A percentile compares a stretch with the other conserved stretches of the same genome.
Conservation (phyloP, 352 stramenopile genomes). For the Achlya hypogyna region DNA sequence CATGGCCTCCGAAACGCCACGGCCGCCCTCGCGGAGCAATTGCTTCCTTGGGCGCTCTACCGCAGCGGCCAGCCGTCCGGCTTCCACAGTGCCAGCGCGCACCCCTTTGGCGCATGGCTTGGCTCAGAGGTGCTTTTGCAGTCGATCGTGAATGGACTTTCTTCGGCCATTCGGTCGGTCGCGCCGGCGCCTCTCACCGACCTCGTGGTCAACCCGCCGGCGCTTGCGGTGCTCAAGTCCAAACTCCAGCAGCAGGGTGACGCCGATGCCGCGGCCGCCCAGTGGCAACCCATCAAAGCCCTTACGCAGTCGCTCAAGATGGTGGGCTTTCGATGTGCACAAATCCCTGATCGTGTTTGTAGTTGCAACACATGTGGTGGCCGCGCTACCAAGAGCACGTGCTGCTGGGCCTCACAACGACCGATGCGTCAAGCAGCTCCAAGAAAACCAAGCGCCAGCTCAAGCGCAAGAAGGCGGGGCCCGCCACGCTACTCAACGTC, state of each 20-base stretch:
- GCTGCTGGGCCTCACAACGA: slow-evolving; percentile 6
- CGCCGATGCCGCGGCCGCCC: background rate
- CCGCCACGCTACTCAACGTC: slow-evolving; percentile 57
- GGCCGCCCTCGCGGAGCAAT: background rate
- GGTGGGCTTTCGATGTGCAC: background rate
- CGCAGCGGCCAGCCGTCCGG: slow-evolving; percentile 9
- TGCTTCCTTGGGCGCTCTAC: slow-evolving; percentile 18
- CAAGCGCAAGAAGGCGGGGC: background rate
- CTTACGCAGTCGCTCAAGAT: slow-evolving; percentile 13
- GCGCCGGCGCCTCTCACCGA: background rate
- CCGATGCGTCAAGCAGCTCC: background rate
- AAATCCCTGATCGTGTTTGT: background rate
- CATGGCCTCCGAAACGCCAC: background rate
- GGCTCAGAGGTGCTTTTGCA: background rate
- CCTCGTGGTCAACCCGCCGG: slow-evolving; percentile 4
- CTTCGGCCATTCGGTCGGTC: background rate
- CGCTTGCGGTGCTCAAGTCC: background rate
- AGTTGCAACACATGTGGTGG: slow-evolving; percentile 18
- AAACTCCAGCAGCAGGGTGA: background rate
- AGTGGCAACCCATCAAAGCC: slow-evolving; percentile 1
- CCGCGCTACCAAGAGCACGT: slow-evolving; percentile 5
- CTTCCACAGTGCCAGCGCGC: background rate
- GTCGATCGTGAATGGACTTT: background rate
- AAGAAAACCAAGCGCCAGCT: slow-evolving; percentile 17
- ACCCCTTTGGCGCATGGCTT: slow-evolving; percentile 5